Base-by-base conservation (phyloP, 441 rosid genomes). In the Gossypium aridum region DNA sequence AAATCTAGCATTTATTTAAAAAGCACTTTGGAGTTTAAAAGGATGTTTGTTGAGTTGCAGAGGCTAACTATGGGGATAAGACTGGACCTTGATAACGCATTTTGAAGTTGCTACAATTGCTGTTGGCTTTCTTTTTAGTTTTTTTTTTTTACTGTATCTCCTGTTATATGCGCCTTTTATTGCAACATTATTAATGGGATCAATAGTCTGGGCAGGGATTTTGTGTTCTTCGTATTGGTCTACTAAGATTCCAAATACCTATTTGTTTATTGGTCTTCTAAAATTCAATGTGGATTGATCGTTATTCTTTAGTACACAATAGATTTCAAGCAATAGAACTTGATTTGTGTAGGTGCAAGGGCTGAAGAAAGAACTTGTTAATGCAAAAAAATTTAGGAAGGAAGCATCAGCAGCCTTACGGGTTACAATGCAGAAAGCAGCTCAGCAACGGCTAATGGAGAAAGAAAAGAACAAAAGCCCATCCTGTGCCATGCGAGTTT, bases 381-480 rank as follows among this genome's bases (percentile, higher is more conserved):
- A 72, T 80, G 94, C 87, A 75, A 88, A 90, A 83, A 89, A 85
- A 57, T 79, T 83, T 25, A 84, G 94, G 85, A 93, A 92, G 81
- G 85, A 71, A 47, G 97, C 97, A 53, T 92, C 92, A 80, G 82
- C 83, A 20, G 84, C 89, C 26, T 81, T 96, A 76, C 84, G 96
- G 80, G 65, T 70, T 65, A 88, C 89, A 63, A 81, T 96, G 77
- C 96, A 96, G 85, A 91, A 88, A 72, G 93, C 98, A 39, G 98
- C 97, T 59, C 98, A 96, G 81, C 77, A 82, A 70, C 86, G 93
- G 65, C 77, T 93, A 74, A 82, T 80, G 91, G 98, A 92, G 84
- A 96, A 96, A 85, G 97, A 96, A 83, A 94, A 94, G 83, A 96
- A 90, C 87, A 96, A 93, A 83, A 90, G 97, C 71, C 98, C 99